Conservation (phyloP, 176 grass and related monocot species). For the Tuctoria greenei region DNA sequence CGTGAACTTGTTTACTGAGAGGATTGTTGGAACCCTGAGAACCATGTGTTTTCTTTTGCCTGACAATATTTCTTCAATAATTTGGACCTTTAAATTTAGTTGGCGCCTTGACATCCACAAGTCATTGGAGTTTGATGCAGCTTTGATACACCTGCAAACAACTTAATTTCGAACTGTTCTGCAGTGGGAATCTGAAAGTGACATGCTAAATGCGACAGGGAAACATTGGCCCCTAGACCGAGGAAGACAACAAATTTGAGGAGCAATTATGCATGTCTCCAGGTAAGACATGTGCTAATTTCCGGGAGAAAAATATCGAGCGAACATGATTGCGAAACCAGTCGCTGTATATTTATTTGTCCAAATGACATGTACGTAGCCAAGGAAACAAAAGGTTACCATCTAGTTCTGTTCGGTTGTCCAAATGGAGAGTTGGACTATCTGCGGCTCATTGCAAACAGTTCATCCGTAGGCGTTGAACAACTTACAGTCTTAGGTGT, state of each 20-base stretch:
- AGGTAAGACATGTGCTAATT: constrained; percentile 7
- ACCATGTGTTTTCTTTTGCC: constrained; percentile 1
- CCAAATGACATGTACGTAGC: neutral
- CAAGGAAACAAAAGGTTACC: neutral
- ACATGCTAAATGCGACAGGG: neutral
- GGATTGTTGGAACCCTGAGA: constrained; percentile 18
- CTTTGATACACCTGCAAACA: constrained; percentile 15
- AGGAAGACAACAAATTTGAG: constrained; percentile 25
- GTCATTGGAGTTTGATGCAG: neutral
- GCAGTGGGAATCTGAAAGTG: constrained; percentile 14
- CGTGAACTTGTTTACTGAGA: neutral
- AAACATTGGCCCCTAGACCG: neutral
- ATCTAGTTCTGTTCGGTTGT: neutral
- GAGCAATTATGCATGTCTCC: constrained; percentile 20
- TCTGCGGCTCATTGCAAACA: neutral
- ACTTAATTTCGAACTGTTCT: constrained; percentile 25
- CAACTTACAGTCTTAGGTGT: neutral
- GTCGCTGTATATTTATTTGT: neutral
- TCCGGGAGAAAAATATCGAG: neutral
- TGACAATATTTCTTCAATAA: neutral
- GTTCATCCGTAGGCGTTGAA: neutral
- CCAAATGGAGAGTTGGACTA: neutral
- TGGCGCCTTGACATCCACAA: constrained; percentile 30
- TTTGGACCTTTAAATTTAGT: constrained; percentile 3
- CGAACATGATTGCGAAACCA: neutral